Base-by-base conservation (phyloP, 345 rosid species). In the Carallia brachiata region DNA sequence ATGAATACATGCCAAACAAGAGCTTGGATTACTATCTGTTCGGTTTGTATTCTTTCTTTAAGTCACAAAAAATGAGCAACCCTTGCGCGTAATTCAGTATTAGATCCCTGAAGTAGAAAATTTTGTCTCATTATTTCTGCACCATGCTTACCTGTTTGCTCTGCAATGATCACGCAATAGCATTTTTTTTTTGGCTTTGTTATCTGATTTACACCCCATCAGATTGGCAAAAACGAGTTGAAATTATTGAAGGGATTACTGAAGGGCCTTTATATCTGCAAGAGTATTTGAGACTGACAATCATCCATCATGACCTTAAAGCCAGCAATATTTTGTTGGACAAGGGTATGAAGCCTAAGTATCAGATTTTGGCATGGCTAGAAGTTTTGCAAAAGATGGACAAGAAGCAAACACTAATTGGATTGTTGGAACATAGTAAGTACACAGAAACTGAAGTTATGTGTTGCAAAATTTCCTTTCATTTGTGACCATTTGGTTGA, bases 391-490 rank as follows among this genome's bases (percentile, higher is more conserved):
- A 37, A 84, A 82, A 76, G 74, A 76, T 19, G 71, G 19, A 2
- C 6, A 84, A n/a, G 28, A 53, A 65, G 86, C 84, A 40, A 82
- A 72, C 13, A 82, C 84, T 4, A 10, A 75, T 32, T 60, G 77
- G 19, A 80, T 84, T 40, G 82, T 84, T 2, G 82, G 85, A 70
- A 84, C 85, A 1, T 78, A 75, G 88, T 82, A 73, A 81, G 85
- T 6, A 10, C 19, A 47, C 30, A 18, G 8, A 12, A 16, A 9
- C 13, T 40, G 48, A 40, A 40, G 9, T 10, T 40, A 40, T 40
- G 48, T 2, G 48, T 9, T 8, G 48, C 48, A 40, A 9, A 10
- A 10, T 40, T 40, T 40, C 48, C 48, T 2, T 40, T 40, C 48
- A 8, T 40, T 40, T 40, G 48, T 40, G 15, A 40, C 48, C 48